Conservation (phyloP, 495 filamentous ascomycete genomes). For the Xylaria intraflava region DNA sequence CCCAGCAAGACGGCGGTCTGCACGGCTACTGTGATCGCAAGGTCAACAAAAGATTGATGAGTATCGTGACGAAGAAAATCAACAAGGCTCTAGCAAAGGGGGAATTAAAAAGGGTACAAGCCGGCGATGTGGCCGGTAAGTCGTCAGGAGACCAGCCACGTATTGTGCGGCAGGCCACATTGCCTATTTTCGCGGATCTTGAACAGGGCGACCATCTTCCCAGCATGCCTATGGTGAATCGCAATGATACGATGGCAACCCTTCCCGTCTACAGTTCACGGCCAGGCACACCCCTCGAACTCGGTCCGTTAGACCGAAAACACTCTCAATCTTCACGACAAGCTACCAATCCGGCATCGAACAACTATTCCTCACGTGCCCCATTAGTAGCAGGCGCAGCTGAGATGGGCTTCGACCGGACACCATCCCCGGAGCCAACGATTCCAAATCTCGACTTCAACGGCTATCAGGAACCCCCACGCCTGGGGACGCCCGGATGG, state of each 20-base stretch:
- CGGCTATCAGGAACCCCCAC: slow-evolving; percentile 28
- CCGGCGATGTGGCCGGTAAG: slow-evolving; percentile 51
- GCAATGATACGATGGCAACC: slow-evolving; percentile 62
- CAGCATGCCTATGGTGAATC: slow-evolving; percentile 51
- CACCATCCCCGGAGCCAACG: slow-evolving; percentile 39
- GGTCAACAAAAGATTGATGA: slow-evolving; percentile 70
- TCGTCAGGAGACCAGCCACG: slow-evolving; percentile 48
- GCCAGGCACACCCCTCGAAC: slow-evolving; percentile 49
- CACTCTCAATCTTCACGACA: slow-evolving; percentile 35
- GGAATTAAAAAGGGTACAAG: slow-evolving; percentile 48
- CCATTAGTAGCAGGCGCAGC: slow-evolving; percentile 54
- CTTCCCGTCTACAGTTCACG: slow-evolving; percentile 55
- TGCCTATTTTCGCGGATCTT: slow-evolving; percentile 54
- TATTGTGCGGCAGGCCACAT: slow-evolving; percentile 54
- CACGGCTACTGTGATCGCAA: slow-evolving; percentile 82
- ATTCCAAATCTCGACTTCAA: slow-evolving; percentile 32
- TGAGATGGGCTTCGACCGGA: slow-evolving; percentile 51
- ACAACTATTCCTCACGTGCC: slow-evolving; percentile 49
- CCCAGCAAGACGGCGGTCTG: slow-evolving; percentile 66
- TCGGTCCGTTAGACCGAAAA: slow-evolving; percentile 39
- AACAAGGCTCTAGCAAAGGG: slow-evolving; percentile 80
- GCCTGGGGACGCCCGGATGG: slow-evolving; percentile 27
- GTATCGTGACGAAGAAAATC: slow-evolving; percentile 75
- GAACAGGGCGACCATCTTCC: slow-evolving; percentile 49
- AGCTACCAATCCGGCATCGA: slow-evolving; percentile 22